These are phyloP conservation scores for Diversispora epigaea DNA, from an alignment of 192 early-diverging fungal genomes.

Conservation along the genomic window DNA sequence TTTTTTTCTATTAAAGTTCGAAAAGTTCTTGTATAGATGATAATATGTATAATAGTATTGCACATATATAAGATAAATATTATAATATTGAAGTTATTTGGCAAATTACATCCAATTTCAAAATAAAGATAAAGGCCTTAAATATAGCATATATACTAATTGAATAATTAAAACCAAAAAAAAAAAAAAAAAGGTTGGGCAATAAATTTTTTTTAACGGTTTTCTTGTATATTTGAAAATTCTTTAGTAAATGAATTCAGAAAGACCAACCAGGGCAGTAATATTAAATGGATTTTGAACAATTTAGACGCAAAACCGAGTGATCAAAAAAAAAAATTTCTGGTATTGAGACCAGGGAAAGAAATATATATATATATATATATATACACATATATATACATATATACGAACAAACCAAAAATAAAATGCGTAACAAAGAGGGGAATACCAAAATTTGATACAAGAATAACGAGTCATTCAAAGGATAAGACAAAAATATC, in stretches of 20 bases:
- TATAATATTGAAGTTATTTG: neutral
- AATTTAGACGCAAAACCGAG: neutral
- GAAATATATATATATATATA: constrained; percentile 15
- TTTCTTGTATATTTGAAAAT: constrained; percentile 7
- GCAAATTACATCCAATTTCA: constrained; percentile 1
- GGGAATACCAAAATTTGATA: constrained; percentile 1
- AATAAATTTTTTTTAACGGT: neutral
- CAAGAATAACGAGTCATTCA: constrained; percentile 18
- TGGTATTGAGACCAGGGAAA: constrained; percentile 1
- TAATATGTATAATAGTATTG: neutral
- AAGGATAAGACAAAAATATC: constrained; percentile 16
- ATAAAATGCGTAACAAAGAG: neutral
- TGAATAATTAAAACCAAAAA: constrained; percentile 9
- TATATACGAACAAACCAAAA: neutral
- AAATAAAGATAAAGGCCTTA: neutral
- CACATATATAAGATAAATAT: neutral
- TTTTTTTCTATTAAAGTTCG: no score
- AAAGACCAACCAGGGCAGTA: neutral
- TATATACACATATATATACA: no score
- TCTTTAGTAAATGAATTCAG: neutral
- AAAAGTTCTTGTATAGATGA: neutral
- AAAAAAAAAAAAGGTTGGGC: neutral
- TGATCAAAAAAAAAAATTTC: neutral
- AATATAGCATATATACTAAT: neutral
- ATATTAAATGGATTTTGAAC: neutral